Conservation (phyloP, 148 eudicot genomes). For the Nepenthes gracilis region DNA sequence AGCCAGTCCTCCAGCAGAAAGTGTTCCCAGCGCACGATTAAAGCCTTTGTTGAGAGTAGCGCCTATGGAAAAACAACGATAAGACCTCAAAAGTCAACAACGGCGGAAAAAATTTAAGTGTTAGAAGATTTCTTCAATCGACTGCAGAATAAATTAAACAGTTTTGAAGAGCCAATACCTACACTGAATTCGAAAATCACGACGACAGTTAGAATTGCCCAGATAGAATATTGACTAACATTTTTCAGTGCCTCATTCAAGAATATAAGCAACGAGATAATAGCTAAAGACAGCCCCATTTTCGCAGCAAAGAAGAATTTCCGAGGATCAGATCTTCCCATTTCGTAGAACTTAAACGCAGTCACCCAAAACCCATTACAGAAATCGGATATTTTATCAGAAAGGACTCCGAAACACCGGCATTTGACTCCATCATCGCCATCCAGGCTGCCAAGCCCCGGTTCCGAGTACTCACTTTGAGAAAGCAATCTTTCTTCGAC, state of each 20-base stretch:
- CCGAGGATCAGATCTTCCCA: slow-evolving; percentile 54
- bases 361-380: neutral
- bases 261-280: slow-evolving; percentile 46
- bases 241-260: slow-evolving; percentile 32
- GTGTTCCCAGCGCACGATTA: slow-evolving; percentile 58
- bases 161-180: slow-evolving; percentile 16
- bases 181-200: slow-evolving; percentile 63
- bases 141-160: neutral
- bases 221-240: slow-evolving; percentile 33
- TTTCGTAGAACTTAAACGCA: slow-evolving; percentile 15
- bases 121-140: too few relatives aligned
- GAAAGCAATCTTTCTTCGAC: slow-evolving; percentile 12
- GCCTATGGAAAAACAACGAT: slow-evolving; percentile 16
- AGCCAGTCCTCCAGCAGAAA: slow-evolving; percentile 52
- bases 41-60: slow-evolving; percentile 62
- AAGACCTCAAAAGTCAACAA: neutral
- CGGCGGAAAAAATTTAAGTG: neutral
- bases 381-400: neutral
- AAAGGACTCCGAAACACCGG: slow-evolving; percentile 8
- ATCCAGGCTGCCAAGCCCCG: slow-evolving; percentile 4
- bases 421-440: slow-evolving; percentile 1
- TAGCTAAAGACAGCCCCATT: slow-evolving; percentile 37
- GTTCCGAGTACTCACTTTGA: slow-evolving; percentile 12
- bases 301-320: slow-evolving; percentile 41
- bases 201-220: slow-evolving; percentile 60